phyloP scores from a whole-genome alignment of 306 rosid genomes.

The Medicago truncatula region DNA sequence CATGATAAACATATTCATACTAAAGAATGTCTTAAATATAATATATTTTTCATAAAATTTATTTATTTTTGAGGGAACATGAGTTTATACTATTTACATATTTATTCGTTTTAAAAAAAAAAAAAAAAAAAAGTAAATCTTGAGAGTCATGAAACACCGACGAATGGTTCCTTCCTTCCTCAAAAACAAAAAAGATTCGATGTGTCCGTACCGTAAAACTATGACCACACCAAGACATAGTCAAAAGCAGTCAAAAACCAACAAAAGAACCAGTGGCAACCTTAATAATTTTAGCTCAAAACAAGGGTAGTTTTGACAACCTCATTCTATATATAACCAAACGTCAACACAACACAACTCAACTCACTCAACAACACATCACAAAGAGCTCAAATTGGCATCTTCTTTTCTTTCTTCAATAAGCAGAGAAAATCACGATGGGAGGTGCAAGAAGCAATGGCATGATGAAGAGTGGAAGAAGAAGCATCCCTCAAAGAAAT shows the following conservation, averaged over 20 bases:
- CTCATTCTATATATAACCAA: conserved; percentile 24
- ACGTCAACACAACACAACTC: background rate
- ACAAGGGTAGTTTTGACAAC: background rate
- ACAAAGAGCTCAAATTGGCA: background rate
- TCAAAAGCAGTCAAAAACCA: background rate
- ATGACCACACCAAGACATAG: background rate
- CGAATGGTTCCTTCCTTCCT: no score
- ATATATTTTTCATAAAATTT: no score
- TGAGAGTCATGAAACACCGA: no score
- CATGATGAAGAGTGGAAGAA: conserved; percentile 49
- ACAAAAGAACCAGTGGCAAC: conserved; percentile 21
- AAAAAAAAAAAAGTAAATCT: no score
- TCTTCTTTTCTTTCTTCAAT: background rate
- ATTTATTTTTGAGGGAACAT: no score
- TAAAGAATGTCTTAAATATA: no score
- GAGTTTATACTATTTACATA: no score
- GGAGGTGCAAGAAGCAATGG: conserved; percentile 44
- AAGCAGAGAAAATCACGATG: conserved; percentile 31
- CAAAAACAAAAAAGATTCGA: background rate
- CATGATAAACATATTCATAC: no score
- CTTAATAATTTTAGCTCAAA: background rate
- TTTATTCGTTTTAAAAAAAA: no score
- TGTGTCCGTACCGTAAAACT: background rate
- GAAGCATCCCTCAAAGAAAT: conserved; percentile 27
- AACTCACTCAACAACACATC: background rate